phyloP scores from a whole-genome alignment of 2,329 filamentous ascomycete species.

The Hysterium pulicare region DNA sequence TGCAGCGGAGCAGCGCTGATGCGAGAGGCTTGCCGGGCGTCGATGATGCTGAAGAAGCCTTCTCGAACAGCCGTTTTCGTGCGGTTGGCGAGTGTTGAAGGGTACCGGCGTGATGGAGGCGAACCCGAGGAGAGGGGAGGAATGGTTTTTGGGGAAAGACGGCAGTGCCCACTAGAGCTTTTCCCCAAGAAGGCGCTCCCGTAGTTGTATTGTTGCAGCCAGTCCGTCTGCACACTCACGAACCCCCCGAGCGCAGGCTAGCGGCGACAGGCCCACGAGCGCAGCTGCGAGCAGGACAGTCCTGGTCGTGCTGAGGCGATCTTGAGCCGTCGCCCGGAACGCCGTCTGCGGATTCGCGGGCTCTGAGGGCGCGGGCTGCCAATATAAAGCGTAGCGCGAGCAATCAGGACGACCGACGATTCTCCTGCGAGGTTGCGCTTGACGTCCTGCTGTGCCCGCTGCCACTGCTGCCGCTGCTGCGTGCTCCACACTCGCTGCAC shows the following conservation, averaged over 20 bases:
- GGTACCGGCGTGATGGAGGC: constrained; percentile 1
- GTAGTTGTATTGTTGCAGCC: not conserved
- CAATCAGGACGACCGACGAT: no score
- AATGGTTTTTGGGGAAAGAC: constrained; percentile 3
- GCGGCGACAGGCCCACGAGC: not conserved
- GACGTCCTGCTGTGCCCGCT: not conserved
- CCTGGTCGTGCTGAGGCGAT: not conserved
- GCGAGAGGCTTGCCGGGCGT: not conserved
- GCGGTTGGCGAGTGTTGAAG: not conserved
- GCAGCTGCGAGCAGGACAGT: not conserved
- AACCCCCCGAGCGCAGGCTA: not conserved
- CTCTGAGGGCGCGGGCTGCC: not conserved
- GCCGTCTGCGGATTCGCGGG: constrained; percentile 1
- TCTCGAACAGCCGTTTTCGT: no score
- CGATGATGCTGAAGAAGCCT: not conserved
- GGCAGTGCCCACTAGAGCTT: constrained; percentile 4
- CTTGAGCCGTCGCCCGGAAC: not conserved
- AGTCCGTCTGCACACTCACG: not conserved
- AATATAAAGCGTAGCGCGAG: no score
- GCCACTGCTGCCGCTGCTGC: no score
- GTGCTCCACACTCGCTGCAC: no score
- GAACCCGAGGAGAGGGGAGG: not conserved
- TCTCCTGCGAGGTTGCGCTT: not conserved
- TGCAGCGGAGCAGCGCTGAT: not conserved
- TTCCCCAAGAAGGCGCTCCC: constrained; percentile 1